Evolutionary conservation across 768 basidiomycete genomes (phyloP).

Genomic region (Podaxis sp.): DNA sequence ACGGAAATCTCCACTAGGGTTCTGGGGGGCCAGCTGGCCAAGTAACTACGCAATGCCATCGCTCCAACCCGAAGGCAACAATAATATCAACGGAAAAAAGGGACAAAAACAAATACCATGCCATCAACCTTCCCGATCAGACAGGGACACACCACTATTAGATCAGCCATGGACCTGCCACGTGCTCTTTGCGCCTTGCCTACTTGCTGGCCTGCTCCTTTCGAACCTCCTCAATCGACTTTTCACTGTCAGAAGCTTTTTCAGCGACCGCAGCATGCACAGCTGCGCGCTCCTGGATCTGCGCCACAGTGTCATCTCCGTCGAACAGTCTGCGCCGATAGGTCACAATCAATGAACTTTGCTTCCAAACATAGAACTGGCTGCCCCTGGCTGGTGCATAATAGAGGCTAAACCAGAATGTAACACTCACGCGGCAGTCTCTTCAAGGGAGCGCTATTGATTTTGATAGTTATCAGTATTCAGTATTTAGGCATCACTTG

Average conservation of each 20-base stretch:
- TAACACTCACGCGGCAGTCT: conserved; percentile 48
- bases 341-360: neutral
- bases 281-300: conserved; percentile 30
- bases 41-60: neutral
- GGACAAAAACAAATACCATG: neutral
- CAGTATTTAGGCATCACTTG: neutral
- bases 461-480: neutral
- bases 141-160: neutral
- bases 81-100: neutral
- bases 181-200: neutral
- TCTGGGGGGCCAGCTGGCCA: neutral
- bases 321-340: conserved; percentile 45
- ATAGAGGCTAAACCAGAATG: neutral
- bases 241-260: conserved; percentile 16
- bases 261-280: conserved; percentile 23
- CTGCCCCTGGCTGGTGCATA: too few species aligned
- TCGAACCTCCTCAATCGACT: conserved; percentile 21
- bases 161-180: neutral
- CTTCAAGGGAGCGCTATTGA: conserved; percentile 53
- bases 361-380: neutral
- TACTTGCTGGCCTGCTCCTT: neutral
- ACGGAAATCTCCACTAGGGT: neutral
- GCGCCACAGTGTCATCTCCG: conserved; percentile 46
- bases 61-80: neutral
- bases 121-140: conserved; percentile 10